phyloP scores from a whole-genome alignment of 495 filamentous ascomycete species.

The Neurospora sp. region DNA sequence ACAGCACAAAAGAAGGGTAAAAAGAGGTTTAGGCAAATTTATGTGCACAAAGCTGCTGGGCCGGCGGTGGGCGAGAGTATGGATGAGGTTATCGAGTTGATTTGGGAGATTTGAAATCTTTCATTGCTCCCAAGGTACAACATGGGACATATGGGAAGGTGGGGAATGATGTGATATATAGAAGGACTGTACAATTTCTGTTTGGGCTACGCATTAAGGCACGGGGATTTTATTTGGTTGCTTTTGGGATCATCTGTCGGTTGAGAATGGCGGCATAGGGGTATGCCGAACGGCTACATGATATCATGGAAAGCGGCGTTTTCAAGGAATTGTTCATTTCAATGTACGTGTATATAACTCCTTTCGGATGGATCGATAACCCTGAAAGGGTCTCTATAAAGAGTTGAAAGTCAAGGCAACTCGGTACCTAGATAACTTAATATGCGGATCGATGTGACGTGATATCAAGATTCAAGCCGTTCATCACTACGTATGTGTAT shows the following conservation, averaged over 20 bases:
- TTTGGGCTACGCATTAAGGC: background rate
- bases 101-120: slow-evolving; percentile 16
- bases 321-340: background rate
- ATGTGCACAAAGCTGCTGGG: slow-evolving; percentile 11
- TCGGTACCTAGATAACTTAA: too few species aligned
- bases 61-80: slow-evolving; percentile 1
- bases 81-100: slow-evolving; percentile 26
- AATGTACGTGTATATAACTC: background rate
- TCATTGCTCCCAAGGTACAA: too few species aligned
- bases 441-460: background rate
- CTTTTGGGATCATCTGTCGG: background rate
- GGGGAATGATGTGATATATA: background rate
- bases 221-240: background rate
- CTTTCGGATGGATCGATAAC: background rate
- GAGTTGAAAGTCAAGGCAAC: background rate
- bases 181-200: background rate
- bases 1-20: background rate
- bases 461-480: background rate
- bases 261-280: background rate
- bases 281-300: background rate
- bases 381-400: background rate
- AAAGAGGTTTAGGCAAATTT: slow-evolving; percentile 17
- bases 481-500: background rate
- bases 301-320: background rate
- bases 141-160: too few species aligned